Percentiles rank a stretch among this genome's conserved stretches.
Conservation (phyloP, 2,329 filamentous ascomycete species). For the Aphanocladium album region DNA sequence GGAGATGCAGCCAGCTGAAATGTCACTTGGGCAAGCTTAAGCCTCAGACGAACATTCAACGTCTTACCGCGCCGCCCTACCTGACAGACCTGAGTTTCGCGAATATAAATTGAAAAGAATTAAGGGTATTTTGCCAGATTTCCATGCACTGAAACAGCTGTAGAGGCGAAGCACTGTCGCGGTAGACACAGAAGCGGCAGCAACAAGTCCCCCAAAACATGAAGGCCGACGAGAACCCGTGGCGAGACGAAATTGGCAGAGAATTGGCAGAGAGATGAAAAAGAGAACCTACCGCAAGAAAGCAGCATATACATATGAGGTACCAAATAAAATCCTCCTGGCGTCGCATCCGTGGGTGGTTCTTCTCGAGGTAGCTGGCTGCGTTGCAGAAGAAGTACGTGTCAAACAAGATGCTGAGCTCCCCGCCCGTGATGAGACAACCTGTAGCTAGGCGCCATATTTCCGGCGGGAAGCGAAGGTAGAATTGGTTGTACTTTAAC, state of each 20-base stretch:
- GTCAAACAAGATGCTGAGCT: constrained; percentile 58
- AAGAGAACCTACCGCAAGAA: constrained; percentile 69
- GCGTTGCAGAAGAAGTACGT: constrained; percentile 74
- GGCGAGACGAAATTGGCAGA: constrained; percentile 7
- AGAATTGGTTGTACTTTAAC: constrained; percentile 48
- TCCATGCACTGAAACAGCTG: constrained; percentile 81
- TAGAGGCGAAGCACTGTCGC: constrained; percentile 56
- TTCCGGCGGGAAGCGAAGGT: constrained; percentile 44
- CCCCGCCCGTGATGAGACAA: constrained; percentile 35
- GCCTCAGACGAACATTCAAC: constrained; percentile 59
- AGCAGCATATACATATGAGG: constrained; percentile 62
- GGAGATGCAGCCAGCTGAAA: constrained; percentile 41
- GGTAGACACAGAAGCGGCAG: constrained; percentile 65
- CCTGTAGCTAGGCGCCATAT: constrained; percentile 38
- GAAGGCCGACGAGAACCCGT: constrained; percentile 12
- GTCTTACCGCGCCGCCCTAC: constrained; percentile 73
- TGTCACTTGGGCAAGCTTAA: constrained; percentile 55
- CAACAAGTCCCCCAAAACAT: not conserved
- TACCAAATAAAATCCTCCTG: constrained; percentile 80
- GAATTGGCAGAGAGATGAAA: constrained; percentile 16
- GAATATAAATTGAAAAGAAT: constrained; percentile 58
- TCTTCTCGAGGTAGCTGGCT: constrained; percentile 65
- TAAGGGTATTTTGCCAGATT: constrained; percentile 73
- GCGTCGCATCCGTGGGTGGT: constrained; percentile 64
- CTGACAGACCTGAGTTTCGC: constrained; percentile 53